A percentile compares a stretch with the other conserved stretches of the same genome.
phyloP scores from a whole-genome alignment of 805 yeast genomes.

The Yarrowia alimentaria region DNA sequence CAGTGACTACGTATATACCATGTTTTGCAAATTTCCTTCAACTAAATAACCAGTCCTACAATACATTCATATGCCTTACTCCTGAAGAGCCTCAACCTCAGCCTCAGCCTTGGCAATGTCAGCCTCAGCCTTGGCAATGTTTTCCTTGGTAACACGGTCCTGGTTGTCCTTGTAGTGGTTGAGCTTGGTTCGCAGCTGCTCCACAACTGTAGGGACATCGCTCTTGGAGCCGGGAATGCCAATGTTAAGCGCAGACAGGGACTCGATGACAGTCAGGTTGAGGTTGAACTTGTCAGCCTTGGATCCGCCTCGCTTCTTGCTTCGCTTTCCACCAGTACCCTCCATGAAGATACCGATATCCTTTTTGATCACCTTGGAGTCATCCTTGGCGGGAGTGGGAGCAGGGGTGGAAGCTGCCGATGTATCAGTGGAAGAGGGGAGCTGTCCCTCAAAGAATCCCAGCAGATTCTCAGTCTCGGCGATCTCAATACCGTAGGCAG shows the following conservation, averaged over 20 bases:
- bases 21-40: background rate
- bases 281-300: constrained; percentile 58
- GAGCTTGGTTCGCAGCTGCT: constrained; percentile 69
- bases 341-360: constrained; percentile 57
- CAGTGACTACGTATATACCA: background rate
- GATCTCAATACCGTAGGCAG: constrained; percentile 83
- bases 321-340: constrained; percentile 47
- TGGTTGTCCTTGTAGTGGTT: constrained; percentile 66
- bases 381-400: constrained; percentile 36
- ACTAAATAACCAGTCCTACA: background rate
- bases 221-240: constrained; percentile 75
- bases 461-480: constrained; percentile 70
- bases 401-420: constrained; percentile 38
- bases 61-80: background rate
- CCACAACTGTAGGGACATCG: constrained; percentile 64
- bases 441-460: constrained; percentile 75
- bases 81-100: constrained; percentile 35
- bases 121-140: constrained; percentile 72
- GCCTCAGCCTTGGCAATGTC: constrained; percentile 67
- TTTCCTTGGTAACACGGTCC: constrained; percentile 74
- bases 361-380: constrained; percentile 59
- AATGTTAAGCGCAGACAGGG: constrained; percentile 71
- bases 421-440: constrained; percentile 41
- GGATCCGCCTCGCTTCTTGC: constrained; percentile 46
- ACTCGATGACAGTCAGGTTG: constrained; percentile 75